phyloP scores from a whole-genome alignment of 306 rosid species.

The Inga laurina region DNA sequence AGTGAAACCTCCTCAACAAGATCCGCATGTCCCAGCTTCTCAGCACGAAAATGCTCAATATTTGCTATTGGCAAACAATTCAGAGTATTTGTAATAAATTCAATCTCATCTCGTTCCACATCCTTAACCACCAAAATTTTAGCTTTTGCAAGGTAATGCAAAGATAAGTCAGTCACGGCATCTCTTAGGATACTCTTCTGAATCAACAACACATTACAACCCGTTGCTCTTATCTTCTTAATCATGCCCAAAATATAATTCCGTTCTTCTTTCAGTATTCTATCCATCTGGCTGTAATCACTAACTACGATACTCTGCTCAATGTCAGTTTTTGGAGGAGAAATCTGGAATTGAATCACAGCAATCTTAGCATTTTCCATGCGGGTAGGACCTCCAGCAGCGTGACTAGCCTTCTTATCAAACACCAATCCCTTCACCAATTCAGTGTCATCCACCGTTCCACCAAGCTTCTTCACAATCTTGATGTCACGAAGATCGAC shows the following conservation, averaged over 20 bases:
- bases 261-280: constrained; percentile 92
- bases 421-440: constrained; percentile 80
- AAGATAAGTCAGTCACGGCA: constrained; percentile 89
- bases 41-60: constrained; percentile 84
- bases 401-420: constrained; percentile 93
- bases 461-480: constrained; percentile 96
- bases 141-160: constrained; percentile 94
- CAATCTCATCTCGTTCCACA: constrained; percentile 96
- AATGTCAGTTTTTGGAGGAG: constrained; percentile 90
- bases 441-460: constrained; percentile 88
- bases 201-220: constrained; percentile 89
- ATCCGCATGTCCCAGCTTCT: constrained; percentile 91
- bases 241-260: constrained; percentile 93
- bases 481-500: constrained; percentile 88
- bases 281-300: constrained; percentile 96
- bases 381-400: constrained; percentile 93
- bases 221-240: constrained; percentile 86
- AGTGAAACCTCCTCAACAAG: constrained; percentile 88
- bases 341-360: constrained; percentile 97
- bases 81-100: constrained; percentile 90
- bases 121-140: constrained; percentile 95
- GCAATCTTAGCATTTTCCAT: constrained; percentile 95
- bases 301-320: constrained; percentile 95
- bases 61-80: constrained; percentile 94
- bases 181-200: constrained; percentile 96